A percentile compares a stretch with the other conserved stretches of the same genome.
Conservation (phyloP, 1,284 basidiomycete species). For the Ceratobasidium sp. region DNA sequence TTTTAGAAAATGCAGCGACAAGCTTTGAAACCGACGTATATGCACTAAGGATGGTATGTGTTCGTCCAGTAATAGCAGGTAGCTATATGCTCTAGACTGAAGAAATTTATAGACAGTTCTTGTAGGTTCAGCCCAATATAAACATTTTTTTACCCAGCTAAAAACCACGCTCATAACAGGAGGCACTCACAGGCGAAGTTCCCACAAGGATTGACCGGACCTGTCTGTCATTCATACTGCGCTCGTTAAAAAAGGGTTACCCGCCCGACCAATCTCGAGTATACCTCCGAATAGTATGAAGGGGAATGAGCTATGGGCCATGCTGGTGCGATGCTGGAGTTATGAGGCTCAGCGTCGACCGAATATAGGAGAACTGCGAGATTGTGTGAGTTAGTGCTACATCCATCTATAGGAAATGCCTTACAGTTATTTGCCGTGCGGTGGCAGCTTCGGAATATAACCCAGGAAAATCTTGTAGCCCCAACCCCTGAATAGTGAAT, state of each 20-base stretch:
- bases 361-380: neutral
- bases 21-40: slow-evolving; percentile 31
- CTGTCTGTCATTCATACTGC: slow-evolving; percentile 12
- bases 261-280: neutral
- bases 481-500: too few species aligned
- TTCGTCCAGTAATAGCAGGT: neutral
- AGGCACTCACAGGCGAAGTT: slow-evolving; percentile 23
- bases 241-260: neutral
- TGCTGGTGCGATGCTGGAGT: slow-evolving; percentile 31
- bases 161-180: neutral
- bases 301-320: slow-evolving; percentile 15
- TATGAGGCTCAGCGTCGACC: slow-evolving; percentile 6
- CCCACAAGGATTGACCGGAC: slow-evolving; percentile 22
- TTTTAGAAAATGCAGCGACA: slow-evolving; percentile 7
- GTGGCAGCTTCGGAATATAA: too few species aligned
- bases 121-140: neutral
- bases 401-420: too few species aligned
- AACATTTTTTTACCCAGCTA: neutral
- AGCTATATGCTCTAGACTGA: neutral
- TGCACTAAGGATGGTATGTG: slow-evolving; percentile 14
- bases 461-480: too few species aligned
- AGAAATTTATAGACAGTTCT: slow-evolving; percentile 30
- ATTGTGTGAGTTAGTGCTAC: slow-evolving; percentile 26
- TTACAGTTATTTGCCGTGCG: too few species aligned
- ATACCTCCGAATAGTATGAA: neutral